Evolutionary conservation across 192 early-diverging fungal genomes (phyloP), one percentile per base, ranked within the genome.

Genomic region (Kappamyces sp.): DNA sequence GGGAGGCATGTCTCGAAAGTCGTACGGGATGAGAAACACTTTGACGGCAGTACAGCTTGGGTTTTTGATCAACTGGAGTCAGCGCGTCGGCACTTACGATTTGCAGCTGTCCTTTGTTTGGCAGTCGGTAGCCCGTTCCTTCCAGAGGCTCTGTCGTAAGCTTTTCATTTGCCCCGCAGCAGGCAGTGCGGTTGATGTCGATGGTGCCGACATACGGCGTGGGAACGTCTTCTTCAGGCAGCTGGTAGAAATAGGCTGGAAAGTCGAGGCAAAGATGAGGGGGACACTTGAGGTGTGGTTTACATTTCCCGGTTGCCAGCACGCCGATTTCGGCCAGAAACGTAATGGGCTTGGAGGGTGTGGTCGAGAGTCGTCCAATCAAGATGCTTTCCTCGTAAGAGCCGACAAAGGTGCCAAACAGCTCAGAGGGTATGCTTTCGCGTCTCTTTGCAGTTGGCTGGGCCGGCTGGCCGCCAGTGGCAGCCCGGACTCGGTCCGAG

Each of bases 171-270:
- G 38, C 43, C 43, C 69, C 32, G 5, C 49, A 50, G 13, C 51
- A 2, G n/a, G 12, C 49, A 47, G 50, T 41, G n/a, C 62, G 55
- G 59, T 80, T 78, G 10, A 86, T 58, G 62, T 89, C 85, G 6
- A 91, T 62, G 40, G 70, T 78, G 2, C 89, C 89, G 3, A 91
- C 89, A 70, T 91, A 91, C 4, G 89, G 89, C 5, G 80, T 73
- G 1, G 48, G 43, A 2, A 71, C 62, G n/a, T 47, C 55, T 23
- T 85, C 81, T 40, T 74, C 82, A 9, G 73, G 78, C 35, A 85
- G 65, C 41, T 90, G 82, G 67, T 88, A 91, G 66, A 87, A 91
- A 49, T 78, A 80, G 6, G 88, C 88, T 32, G 83, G 81, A 58
- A 91, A 91, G 8, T 66, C 67, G 5, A 88, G 54, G 2, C 58